A percentile compares a stretch with the other conserved stretches of the same genome.
Evolutionary conservation across 352 stramenopile genomes (phyloP).

Genomic region (Phytopythium montanum): DNA sequence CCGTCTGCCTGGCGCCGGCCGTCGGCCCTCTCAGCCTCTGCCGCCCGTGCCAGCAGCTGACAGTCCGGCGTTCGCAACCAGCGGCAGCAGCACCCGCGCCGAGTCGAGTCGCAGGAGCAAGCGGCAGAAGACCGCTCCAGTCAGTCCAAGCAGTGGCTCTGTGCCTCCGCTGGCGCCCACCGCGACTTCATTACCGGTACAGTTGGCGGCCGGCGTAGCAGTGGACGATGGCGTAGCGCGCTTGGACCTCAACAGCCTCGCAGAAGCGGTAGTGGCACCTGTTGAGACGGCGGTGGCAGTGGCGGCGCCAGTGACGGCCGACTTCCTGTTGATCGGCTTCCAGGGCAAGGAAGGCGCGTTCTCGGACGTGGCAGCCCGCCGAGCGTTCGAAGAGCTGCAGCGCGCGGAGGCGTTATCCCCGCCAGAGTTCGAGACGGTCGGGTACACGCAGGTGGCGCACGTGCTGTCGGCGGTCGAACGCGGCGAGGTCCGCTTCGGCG

Average conservation of each 20-base stretch:
- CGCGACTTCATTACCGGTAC: not conserved
- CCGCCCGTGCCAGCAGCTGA: not conserved
- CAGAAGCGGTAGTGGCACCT: not conserved
- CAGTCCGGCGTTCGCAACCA: not conserved
- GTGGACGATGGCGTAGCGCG: not conserved
- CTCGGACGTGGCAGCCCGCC: conserved; percentile 56
- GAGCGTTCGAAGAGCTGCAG: conserved; percentile 57
- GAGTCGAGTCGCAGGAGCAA: not conserved
- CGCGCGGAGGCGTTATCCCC: conserved; percentile 34
- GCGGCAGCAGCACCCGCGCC: not conserved
- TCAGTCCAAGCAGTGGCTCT: not conserved
- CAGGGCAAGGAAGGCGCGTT: conserved; percentile 73
- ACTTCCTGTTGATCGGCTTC: conserved; percentile 62
- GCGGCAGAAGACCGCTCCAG: conserved; percentile 12
- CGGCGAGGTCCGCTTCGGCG: conserved; percentile 53
- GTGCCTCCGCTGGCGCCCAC: not conserved
- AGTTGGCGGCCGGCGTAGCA: not conserved
- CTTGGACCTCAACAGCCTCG: not conserved
- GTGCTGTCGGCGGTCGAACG: conserved; percentile 57
- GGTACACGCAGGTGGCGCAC: conserved; percentile 47
- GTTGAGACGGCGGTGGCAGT: not conserved
- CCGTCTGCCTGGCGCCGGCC: conserved; percentile 50
- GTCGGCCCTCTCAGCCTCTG: conserved; percentile 18
- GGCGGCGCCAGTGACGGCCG: conserved; percentile 3
- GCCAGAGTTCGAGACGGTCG: conserved; percentile 55